Percentiles rank a stretch among this genome's conserved stretches.
Evolutionary conservation across 2,329 filamentous ascomycete species (phyloP).

Genomic region (Diplodia scrobiculata): DNA sequence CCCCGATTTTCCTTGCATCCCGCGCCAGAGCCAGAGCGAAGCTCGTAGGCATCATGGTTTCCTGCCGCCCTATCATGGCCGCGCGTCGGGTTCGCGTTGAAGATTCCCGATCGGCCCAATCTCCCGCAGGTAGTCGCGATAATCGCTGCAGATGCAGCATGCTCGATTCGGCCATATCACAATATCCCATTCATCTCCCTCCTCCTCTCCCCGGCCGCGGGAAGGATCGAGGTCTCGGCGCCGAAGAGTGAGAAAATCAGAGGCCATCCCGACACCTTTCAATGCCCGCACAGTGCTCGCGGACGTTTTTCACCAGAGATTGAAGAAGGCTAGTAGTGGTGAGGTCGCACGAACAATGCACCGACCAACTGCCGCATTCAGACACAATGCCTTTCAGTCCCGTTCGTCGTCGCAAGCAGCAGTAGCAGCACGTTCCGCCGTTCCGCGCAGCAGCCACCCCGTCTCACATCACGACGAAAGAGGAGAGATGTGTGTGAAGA

Average conservation of each 20-base stretch:
- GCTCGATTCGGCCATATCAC: constrained; percentile 21
- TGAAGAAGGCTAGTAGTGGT: not conserved
- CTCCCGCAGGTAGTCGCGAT: not conserved
- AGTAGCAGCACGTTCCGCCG: no score
- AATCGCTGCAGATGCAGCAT: not conserved
- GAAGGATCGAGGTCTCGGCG: not conserved
- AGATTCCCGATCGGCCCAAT: constrained; percentile 3
- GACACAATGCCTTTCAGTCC: not conserved
- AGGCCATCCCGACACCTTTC: not conserved
- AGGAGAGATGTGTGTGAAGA: not conserved
- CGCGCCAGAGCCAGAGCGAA: not conserved
- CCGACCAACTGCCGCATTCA: not conserved
- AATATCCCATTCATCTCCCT: not conserved
- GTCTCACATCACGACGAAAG: constrained; percentile 16
- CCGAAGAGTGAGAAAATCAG: not conserved
- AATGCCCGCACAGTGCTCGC: constrained; percentile 16
- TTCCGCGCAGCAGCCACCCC: not conserved
- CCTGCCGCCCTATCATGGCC: not conserved
- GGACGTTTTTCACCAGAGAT: not conserved
- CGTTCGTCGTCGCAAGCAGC: not conserved
- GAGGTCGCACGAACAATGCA: not conserved
- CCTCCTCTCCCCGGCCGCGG: not conserved
- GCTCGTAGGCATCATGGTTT: not conserved
- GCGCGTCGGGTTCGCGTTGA: constrained; percentile 10
- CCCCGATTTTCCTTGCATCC: not conserved